Base-by-base conservation (phyloP, 2,329 filamentous ascomycete genomes). In the Apiospora pterosperma region DNA sequence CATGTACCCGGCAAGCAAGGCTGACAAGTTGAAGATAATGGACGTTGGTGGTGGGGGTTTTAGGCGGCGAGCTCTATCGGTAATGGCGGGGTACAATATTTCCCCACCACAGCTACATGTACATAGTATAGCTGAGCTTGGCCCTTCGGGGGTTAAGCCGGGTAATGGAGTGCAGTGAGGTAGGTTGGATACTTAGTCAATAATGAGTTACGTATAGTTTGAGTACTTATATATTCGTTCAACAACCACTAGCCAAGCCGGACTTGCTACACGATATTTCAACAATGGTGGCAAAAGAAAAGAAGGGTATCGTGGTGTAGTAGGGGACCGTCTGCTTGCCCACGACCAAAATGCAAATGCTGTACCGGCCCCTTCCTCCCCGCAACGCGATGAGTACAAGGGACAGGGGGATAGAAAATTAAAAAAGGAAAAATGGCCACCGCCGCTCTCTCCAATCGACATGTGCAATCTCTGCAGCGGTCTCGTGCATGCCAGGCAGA, bases 261-360 rank as follows among this genome's bases (percentile, higher is more conserved):
- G 44, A 16, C 44, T 52, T 52, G 25, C 44, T 31, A 52, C 25
- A 52, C 44, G 7, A n/a, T 52, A 52, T 52, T 16, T 39, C 12
- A 39, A 39, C 36, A 52, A 52, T 25, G n/a, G 44, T 25, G n/a
- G 44, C 48, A 34, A 34, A 55, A 34, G 48, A 55, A 55, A 25
- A 55, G 48, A 55, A 55, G 48, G 48, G 48, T 55, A 55, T 55
- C 48, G 48, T 55, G 23, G 23, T 55, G 48, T 55, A 55, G 48
- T 55, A 55, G 48, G 4, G n/a, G 25, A 16, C 48, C 48, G 48
- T 55, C 48, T 55, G 16, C 16, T 28, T 34, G 16, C 19, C 28
- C 48, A 55, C 19, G 48, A 34, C 48, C 16, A 34, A 34, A 55
- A 55, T 55, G 48, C 28, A 34, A 55, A 55, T 55, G 48, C 28